Conservation (phyloP, 257 asterid genomes). For the Salvia splendens region DNA sequence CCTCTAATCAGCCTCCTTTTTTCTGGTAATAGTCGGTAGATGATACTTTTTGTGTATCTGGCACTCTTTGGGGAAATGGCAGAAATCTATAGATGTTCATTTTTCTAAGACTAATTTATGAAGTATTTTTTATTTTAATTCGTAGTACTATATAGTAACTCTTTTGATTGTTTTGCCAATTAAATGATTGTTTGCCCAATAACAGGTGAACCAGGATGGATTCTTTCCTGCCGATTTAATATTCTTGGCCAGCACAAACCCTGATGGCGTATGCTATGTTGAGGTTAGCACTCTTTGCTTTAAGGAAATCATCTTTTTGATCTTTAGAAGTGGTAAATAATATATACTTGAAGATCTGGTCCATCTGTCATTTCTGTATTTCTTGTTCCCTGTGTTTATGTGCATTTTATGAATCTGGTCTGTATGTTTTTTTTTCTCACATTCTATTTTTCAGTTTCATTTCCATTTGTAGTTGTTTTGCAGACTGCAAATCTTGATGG, state of each 20-base stretch:
- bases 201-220: constrained; percentile 91
- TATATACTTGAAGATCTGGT: neutral
- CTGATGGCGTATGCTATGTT: constrained; percentile 94
- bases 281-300: constrained; percentile 65
- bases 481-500: constrained; percentile 99
- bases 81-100: too few relatives aligned
- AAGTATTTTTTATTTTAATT: too few relatives aligned
- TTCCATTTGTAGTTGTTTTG: constrained; percentile 30
- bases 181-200: constrained; percentile 26
- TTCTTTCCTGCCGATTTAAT: constrained; percentile 95
- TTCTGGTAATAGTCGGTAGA: constrained; percentile 2
- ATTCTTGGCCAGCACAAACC: constrained; percentile 91
- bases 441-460: constrained; percentile 9
- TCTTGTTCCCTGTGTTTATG: constrained; percentile 20
- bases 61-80: neutral
- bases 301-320: neutral
- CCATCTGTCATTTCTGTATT: constrained; percentile 9
- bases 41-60: constrained; percentile 11
- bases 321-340: too few relatives aligned
- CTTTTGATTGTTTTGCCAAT: constrained; percentile 2
- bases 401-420: constrained; percentile 10
- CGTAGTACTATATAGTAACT: constrained; percentile 1
- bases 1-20: constrained; percentile 2
- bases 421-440: constrained; percentile 18
- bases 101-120: too few relatives aligned